Percentiles rank a stretch among this genome's conserved stretches.
phyloP scores from a whole-genome alignment of 1,139 yeast genomes.

The Nakaseomyces kungkrabaensis region DNA sequence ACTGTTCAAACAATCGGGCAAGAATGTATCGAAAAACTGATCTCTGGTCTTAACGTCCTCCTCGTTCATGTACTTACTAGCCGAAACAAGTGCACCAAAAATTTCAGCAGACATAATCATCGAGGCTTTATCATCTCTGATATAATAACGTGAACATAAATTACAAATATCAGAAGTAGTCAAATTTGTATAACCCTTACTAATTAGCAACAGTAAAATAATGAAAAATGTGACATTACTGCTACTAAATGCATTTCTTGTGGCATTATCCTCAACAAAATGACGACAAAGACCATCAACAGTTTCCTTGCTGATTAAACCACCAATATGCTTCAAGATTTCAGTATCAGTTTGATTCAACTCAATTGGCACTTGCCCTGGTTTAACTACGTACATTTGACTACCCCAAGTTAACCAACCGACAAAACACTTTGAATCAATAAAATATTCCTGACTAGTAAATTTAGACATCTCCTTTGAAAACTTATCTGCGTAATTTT shows the following conservation, averaged over 20 bases:
- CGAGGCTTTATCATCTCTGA: constrained; percentile 51
- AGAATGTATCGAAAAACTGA: constrained; percentile 35
- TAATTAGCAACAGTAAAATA: constrained; percentile 37
- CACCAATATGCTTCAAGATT: constrained; percentile 39
- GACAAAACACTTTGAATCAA: constrained; percentile 45
- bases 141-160: constrained; percentile 43
- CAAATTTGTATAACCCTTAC: constrained; percentile 29
- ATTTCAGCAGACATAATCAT: constrained; percentile 57
- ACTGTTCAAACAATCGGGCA: constrained; percentile 40
- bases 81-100: constrained; percentile 46
- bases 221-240: constrained; percentile 48
- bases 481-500: constrained; percentile 38
- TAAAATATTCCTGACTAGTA: constrained; percentile 40
- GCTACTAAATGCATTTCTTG: constrained; percentile 51
- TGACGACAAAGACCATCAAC: constrained; percentile 41
- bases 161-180: constrained; percentile 15
- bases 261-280: constrained; percentile 58
- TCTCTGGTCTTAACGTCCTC: constrained; percentile 37
- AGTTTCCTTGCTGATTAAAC: constrained; percentile 48
- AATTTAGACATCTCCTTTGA: constrained; percentile 44
- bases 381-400: constrained; percentile 36
- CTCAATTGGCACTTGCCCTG: constrained; percentile 26
- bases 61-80: constrained; percentile 34
- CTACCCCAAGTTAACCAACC: constrained; percentile 84
- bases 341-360: constrained; percentile 34